Evolutionary conservation across 2,329 filamentous ascomycete species (phyloP), one percentile per base, ranked within the genome.

Genomic region (Fusarium sp.): DNA sequence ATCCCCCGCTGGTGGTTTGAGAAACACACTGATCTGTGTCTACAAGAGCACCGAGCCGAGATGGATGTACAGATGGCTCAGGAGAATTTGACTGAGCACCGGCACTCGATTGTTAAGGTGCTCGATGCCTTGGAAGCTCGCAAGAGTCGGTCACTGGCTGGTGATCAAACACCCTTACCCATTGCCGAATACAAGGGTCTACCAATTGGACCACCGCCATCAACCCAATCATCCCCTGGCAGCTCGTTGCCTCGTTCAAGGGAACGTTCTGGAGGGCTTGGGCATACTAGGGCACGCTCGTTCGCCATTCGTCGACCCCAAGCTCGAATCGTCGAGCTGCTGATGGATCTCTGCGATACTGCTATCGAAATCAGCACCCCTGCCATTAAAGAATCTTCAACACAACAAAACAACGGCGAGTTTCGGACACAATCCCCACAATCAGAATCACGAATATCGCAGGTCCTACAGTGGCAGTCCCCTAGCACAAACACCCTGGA

Each of bases 1-100:
- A 98, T 99, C 59, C 92, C 92, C 5, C 93, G 94, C 1, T 99
- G 95, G 95, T 99, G 95, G 96, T 99, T 99, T 70, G 95, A 99
- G 78, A 99, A 98, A 76, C 95, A 99, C 75, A 97, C 94, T 2
- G 96, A 99, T 71, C 81, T 98, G 19, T 99, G 95, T 73, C 82
- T 97, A 52, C 93, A 98, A 74, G 95, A 99, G 74, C 95, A 99
- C 73, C 89, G 91, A 47, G 94, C 95, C 1, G 95, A 99, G 75
- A 96, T 97, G 91, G 94, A 98, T 70, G 93, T 99, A 5, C 94
- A 99, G 74, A 90, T 98, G 82, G 88, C 93, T 6, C 95, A 99
- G 72, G 95, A 99, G 73, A 92, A 87, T 61, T 81, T 99, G 44
- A 91, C 89, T 7, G 95, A 99, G 72, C 95, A 99, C 77, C 90